Conservation (phyloP, 257 asterid species). For the Solanum lignicaule region DNA sequence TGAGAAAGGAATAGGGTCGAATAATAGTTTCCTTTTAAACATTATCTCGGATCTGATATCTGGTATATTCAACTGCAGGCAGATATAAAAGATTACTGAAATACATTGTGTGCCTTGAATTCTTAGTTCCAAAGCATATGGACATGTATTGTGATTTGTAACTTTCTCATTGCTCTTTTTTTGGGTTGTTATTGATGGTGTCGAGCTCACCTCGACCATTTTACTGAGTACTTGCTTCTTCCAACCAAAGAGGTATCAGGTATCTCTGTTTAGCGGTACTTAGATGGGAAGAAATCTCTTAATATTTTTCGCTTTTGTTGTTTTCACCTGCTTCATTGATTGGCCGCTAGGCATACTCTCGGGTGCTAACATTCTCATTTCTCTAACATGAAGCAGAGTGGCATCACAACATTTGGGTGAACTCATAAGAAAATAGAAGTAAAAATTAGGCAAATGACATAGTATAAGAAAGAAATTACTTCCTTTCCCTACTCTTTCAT, state of each 20-base stretch:
- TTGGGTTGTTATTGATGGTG: not conserved
- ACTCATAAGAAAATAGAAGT: too few relatives aligned
- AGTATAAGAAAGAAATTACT: too few relatives aligned
- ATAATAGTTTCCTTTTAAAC: not conserved
- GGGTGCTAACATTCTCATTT: not conserved
- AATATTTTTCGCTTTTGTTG: not conserved
- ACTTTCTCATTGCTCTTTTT: too few relatives aligned
- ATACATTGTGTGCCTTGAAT: not conserved
- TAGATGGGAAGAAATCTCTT: not conserved
- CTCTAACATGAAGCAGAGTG: not conserved
- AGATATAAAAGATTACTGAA: not conserved
- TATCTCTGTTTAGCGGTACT: not conserved
- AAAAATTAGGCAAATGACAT: too few relatives aligned
- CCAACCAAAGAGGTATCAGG: not conserved
- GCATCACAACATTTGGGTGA: too few relatives aligned
- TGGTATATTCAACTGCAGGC: not conserved
- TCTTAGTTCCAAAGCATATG: not conserved
- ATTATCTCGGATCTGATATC: not conserved
- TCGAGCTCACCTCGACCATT: not conserved
- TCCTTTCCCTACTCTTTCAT: too few relatives aligned
- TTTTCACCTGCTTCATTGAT: not conserved
- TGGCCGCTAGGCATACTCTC: not conserved
- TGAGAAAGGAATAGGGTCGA: constrained; percentile 4
- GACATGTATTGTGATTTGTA: too few relatives aligned
- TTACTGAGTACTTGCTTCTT: not conserved